phyloP scores from a whole-genome alignment of 768 basidiomycete genomes.

The Myochromella boudieri region DNA sequence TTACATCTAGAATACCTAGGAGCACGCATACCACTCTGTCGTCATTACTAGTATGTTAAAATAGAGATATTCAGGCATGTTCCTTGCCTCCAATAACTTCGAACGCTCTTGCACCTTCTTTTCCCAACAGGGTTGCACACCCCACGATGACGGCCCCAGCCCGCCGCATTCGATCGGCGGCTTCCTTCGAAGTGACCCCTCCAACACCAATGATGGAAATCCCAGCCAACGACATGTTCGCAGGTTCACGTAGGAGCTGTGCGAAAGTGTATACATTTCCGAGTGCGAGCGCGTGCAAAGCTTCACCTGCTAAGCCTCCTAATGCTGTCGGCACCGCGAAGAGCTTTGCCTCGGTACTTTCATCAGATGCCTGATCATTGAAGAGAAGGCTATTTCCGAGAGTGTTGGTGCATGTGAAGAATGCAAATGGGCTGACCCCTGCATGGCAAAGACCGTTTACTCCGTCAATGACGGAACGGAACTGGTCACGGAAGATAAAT shows the following conservation, averaged over 20 bases:
- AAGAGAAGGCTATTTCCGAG: slow-evolving; percentile 71
- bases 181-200: slow-evolving; percentile 65
- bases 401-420: slow-evolving; percentile 81
- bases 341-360: slow-evolving; percentile 12
- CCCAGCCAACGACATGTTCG: slow-evolving; percentile 35
- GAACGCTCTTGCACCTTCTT: slow-evolving; percentile 53
- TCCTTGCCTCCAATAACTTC: slow-evolving; percentile 33
- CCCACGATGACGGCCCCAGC: slow-evolving; percentile 77
- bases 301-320: slow-evolving; percentile 78
- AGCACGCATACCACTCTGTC: background rate
- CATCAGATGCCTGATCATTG: slow-evolving; percentile 41
- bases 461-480: slow-evolving; percentile 48
- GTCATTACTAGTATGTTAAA: no score
- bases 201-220: slow-evolving; percentile 80
- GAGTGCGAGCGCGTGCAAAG: slow-evolving; percentile 72
- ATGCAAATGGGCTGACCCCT: slow-evolving; percentile 51
- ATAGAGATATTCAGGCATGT: no score
- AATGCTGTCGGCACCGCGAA: slow-evolving; percentile 65
- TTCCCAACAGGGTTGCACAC: slow-evolving; percentile 52
- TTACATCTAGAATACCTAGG: background rate
- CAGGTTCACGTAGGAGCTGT: slow-evolving; percentile 43
- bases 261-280: slow-evolving; percentile 74
- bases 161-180: slow-evolving; percentile 64
- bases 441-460: slow-evolving; percentile 39
- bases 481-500: slow-evolving; percentile 63